phyloP scores from a whole-genome alignment of 257 asterid species.

The Przewalskia tangutica region DNA sequence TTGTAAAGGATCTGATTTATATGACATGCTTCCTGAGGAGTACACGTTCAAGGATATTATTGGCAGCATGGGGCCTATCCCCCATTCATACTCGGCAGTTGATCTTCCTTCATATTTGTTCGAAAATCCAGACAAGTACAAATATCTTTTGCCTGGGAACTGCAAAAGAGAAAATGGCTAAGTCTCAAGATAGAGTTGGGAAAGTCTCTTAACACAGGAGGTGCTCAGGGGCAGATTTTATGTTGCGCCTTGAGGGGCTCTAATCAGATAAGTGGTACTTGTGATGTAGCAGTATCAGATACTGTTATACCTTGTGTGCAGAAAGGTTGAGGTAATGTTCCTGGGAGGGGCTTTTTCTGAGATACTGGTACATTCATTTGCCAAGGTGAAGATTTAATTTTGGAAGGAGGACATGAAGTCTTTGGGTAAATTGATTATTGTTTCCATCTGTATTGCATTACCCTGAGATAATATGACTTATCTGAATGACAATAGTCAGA shows the following conservation, averaged over 20 bases:
- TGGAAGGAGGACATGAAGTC: neutral
- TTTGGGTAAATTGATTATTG: neutral
- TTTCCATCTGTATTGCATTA: neutral
- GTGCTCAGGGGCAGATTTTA: neutral
- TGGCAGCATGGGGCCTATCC: constrained; percentile 74
- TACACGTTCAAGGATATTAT: constrained; percentile 76
- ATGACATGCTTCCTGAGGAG: constrained; percentile 89
- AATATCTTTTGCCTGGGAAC: constrained; percentile 72
- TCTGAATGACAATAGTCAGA: neutral
- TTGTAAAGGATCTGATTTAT: constrained; percentile 75
- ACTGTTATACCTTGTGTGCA: neutral
- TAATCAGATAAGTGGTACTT: neutral
- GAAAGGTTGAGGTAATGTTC: neutral
- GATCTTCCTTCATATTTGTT: constrained; percentile 62
- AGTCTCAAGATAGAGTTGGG: neutral
- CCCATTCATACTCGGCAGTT: constrained; percentile 83
- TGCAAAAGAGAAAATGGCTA: constrained; percentile 63
- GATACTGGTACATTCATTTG: neutral
- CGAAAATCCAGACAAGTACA: constrained; percentile 51
- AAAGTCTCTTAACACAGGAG: neutral
- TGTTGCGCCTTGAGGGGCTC: neutral
- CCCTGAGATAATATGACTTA: neutral
- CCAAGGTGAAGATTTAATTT: neutral
- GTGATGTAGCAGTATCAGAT: neutral
- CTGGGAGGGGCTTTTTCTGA: neutral